Evolutionary conservation across 192 early-diverging fungal species (phyloP).

Genomic region (Backusella sp.): DNA sequence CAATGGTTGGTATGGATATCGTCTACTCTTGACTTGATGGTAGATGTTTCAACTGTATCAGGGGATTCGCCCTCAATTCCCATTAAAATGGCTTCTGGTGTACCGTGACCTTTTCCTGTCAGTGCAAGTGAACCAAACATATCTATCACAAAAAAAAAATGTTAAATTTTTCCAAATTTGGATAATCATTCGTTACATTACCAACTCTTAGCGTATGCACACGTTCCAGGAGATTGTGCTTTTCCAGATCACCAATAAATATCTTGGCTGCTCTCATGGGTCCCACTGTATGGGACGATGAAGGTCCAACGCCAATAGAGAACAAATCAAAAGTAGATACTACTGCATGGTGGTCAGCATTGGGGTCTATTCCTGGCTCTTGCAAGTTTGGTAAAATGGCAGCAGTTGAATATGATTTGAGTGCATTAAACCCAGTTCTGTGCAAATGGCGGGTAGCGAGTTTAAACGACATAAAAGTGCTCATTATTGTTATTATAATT

Average conservation of each 20-base stretch:
- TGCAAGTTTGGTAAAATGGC: background rate
- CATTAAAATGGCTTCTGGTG: constrained; percentile 85
- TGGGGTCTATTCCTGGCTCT: background rate
- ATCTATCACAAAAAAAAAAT: constrained; percentile 49
- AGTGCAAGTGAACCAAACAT: constrained; percentile 92
- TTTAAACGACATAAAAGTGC: constrained; percentile 3
- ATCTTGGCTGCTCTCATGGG: constrained; percentile 97
- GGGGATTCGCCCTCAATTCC: constrained; percentile 90
- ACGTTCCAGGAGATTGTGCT: constrained; percentile 62
- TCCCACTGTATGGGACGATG: constrained; percentile 91
- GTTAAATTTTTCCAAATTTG: constrained; percentile 41
- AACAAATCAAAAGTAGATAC: constrained; percentile 95
- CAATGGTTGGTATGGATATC: constrained; percentile 71
- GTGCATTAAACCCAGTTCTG: background rate
- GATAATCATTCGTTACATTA: constrained; percentile 48
- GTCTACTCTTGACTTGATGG: constrained; percentile 71
- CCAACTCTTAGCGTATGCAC: constrained; percentile 37
- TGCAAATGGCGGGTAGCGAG: background rate
- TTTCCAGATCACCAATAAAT: constrained; percentile 84
- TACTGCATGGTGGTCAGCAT: constrained; percentile 68
- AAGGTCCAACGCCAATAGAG: constrained; percentile 93
- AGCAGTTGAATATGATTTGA: constrained; percentile 19
- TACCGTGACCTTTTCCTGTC: constrained; percentile 96
- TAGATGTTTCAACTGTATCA: constrained; percentile 80
- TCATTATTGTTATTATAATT: constrained; percentile 2